These are phyloP conservation scores for Sporothrix globosa DNA, from an alignment of 2,329 filamentous ascomycete genomes.

Conservation along the genomic window DNA sequence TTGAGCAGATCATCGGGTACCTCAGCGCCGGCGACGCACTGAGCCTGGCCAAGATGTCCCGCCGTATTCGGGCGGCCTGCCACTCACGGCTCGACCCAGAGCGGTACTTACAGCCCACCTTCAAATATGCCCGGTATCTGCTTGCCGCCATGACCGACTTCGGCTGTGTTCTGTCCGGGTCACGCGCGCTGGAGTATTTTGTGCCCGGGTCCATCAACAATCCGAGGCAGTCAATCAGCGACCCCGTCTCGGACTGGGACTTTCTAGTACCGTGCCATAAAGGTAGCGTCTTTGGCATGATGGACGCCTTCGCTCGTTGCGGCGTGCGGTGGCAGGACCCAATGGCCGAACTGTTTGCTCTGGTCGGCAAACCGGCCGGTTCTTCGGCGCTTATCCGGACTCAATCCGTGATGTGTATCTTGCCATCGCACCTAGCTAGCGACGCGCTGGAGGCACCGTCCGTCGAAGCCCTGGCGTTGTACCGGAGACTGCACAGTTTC, in stretches of 20 bases:
- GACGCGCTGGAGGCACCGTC: not conserved
- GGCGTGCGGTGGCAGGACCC: conserved; percentile 32
- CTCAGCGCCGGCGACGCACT: conserved; percentile 29
- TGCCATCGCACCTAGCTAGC: not conserved
- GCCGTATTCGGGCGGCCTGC: conserved; percentile 4
- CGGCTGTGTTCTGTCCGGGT: conserved; percentile 34
- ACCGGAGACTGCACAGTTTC: not conserved
- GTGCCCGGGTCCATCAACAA: conserved; percentile 31
- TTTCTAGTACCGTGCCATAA: conserved; percentile 33
- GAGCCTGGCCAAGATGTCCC: conserved; percentile 10
- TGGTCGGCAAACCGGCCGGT: conserved; percentile 13
- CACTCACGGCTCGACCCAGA: conserved; percentile 32
- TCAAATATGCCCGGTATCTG: conserved; percentile 28
- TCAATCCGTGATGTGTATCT: not conserved
- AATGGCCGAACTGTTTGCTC: conserved; percentile 18
- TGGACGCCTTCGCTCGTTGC: conserved; percentile 30
- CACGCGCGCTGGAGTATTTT: conserved; percentile 35
- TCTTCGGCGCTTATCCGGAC: not conserved
- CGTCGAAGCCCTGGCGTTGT: not conserved
- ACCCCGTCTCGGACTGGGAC: conserved; percentile 33
- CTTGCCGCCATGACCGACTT: conserved; percentile 33
- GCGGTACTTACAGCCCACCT: conserved; percentile 29
- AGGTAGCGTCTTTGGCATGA: conserved; percentile 32
- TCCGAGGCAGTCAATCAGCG: not conserved
- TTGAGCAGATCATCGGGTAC: conserved; percentile 29